Evolutionary conservation across 208 protist species (phyloP).

Genomic region (Naegleria gruberi): DNA sequence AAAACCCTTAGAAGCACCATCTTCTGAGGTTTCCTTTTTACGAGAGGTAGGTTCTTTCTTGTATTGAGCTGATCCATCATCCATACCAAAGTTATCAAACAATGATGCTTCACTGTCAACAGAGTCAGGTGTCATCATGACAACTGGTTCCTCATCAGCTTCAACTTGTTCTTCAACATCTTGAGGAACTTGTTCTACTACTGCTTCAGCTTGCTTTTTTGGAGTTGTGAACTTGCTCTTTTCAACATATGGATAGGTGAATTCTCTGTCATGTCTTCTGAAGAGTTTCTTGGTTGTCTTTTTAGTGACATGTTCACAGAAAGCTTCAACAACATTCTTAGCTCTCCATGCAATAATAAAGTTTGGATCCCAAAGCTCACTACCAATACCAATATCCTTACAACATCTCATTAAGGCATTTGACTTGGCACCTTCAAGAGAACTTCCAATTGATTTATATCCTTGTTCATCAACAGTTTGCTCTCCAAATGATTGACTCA

Average conservation of each 20-base stretch:
- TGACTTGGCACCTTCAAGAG: slow-evolving; percentile 38
- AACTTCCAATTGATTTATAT: not conserved
- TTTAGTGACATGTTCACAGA: not conserved
- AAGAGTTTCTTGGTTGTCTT: not conserved
- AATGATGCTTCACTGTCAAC: not conserved
- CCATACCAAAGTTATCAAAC: not conserved
- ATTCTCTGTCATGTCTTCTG: slow-evolving; percentile 6
- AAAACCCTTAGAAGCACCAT: too few species aligned
- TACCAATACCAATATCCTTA: slow-evolving; percentile 40
- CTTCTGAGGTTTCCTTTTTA: too few species aligned
- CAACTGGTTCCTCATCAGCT: not conserved
- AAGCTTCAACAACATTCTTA: slow-evolving; percentile 24
- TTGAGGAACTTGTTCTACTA: not conserved
- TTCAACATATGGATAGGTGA: not conserved
- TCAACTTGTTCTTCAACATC: not conserved
- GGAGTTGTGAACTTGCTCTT: too few species aligned
- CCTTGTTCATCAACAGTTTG: not conserved
- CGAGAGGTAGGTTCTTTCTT: not conserved
- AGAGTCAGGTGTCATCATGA: not conserved
- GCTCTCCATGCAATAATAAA: slow-evolving; percentile 40
- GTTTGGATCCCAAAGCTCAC: slow-evolving; percentile 39
- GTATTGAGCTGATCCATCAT: not conserved
- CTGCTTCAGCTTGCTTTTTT: not conserved
- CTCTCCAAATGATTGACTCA: not conserved
- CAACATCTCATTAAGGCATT: slow-evolving; percentile 48